Percentiles rank a stretch among this genome's conserved stretches.
These are phyloP conservation scores for Agrostemma githago DNA, from an alignment of 148 eudicot genomes.

Conservation along the genomic window DNA sequence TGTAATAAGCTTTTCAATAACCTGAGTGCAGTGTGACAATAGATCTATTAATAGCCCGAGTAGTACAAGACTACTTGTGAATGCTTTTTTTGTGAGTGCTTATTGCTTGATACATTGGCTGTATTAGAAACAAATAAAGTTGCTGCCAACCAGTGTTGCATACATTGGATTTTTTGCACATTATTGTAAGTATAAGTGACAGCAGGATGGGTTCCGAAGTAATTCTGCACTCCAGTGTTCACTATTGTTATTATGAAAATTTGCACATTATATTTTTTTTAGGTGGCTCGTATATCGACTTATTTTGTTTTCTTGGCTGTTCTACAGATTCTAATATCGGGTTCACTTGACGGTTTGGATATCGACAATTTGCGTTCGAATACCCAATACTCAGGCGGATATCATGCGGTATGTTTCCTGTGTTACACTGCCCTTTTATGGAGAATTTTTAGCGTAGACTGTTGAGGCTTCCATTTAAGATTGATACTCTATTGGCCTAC, in stretches of 20 bases:
- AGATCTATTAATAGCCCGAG: too few species aligned
- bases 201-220: background rate
- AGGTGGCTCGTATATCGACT: background rate
- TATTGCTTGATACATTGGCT: background rate
- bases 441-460: background rate
- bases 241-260: too few species aligned
- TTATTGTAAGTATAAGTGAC: background rate
- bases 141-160: background rate
- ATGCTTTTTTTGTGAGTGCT: background rate
- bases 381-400: conserved; percentile 89
- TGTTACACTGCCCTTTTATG: background rate
- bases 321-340: conserved; percentile 80
- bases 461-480: background rate
- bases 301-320: background rate
- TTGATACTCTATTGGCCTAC: background rate
- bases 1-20: too few species aligned
- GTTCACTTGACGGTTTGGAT: conserved; percentile 82
- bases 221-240: too few species aligned
- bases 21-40: too few species aligned
- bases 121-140: background rate
- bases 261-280: background rate
- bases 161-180: background rate
- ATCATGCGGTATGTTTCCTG: conserved; percentile 57
- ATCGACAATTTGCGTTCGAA: conserved; percentile 66
- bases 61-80: too few species aligned